Percentiles rank a stretch among this genome's conserved stretches.
These are phyloP conservation scores for Endoconidiophora laricicola DNA, from an alignment of 2,329 filamentous ascomycete species.

Conservation along the genomic window DNA sequence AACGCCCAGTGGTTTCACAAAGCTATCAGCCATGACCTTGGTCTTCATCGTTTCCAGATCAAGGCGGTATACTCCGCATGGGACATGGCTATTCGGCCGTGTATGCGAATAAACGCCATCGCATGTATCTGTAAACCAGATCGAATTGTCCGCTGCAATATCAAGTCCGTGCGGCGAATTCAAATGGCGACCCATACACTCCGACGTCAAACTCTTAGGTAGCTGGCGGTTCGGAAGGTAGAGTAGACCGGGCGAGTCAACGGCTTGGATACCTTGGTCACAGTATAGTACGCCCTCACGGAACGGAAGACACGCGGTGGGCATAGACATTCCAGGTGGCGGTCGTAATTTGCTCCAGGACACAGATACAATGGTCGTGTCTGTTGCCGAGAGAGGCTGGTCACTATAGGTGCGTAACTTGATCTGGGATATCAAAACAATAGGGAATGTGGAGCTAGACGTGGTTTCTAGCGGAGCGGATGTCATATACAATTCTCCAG, in stretches of 20 bases:
- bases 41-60: conserved; percentile 23
- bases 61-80: conserved; percentile 32
- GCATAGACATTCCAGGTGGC: conserved; percentile 28
- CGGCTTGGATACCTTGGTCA: conserved; percentile 22
- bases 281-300: conserved; percentile 25
- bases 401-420: conserved; percentile 15
- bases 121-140: conserved; percentile 35
- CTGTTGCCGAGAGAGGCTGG: conserved; percentile 15
- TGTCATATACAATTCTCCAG: conserved; percentile 29
- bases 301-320: conserved; percentile 27
- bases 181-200: conserved; percentile 28
- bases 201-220: conserved; percentile 22
- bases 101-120: conserved; percentile 33
- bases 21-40: conserved; percentile 30
- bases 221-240: conserved; percentile 20
- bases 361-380: conserved; percentile 17
- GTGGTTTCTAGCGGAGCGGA: conserved; percentile 26
- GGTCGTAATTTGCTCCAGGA: conserved; percentile 27
- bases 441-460: conserved; percentile 23
- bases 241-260: conserved; percentile 17
- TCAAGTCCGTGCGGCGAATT: conserved; percentile 34
- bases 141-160: conserved; percentile 24
- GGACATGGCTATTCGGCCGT: conserved; percentile 26
- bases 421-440: conserved; percentile 29
- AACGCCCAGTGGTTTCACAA: conserved; percentile 30